Conservation (phyloP, 208 protist species). For the Wallacemonas sp. region DNA sequence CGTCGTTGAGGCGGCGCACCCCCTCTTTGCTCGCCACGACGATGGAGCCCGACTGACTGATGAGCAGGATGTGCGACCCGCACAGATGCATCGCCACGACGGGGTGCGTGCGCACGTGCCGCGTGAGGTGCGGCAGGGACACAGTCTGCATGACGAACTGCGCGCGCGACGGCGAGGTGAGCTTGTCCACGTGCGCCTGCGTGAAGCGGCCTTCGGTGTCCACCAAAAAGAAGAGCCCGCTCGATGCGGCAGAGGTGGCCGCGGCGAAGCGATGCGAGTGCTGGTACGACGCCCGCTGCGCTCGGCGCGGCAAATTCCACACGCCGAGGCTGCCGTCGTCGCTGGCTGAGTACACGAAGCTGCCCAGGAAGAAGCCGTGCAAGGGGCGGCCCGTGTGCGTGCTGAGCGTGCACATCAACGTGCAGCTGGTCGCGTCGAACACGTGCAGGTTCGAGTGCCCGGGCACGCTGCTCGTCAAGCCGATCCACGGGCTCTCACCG, state of each 20-base stretch:
- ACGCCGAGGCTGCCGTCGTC: constrained; percentile 57
- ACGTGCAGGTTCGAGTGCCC: constrained; percentile 1
- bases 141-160: constrained; percentile 38
- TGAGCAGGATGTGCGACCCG: constrained; percentile 4
- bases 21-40: neutral
- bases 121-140: constrained; percentile 21
- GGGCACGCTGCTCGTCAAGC: neutral
- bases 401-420: neutral
- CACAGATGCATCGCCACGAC: neutral
- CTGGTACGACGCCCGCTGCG: constrained; percentile 62
- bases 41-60: constrained; percentile 4
- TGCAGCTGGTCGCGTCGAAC: neutral
- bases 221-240: constrained; percentile 48
- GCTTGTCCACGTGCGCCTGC: constrained; percentile 52
- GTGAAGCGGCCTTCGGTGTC: constrained; percentile 45
- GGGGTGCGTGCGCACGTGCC: constrained; percentile 6
- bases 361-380: constrained; percentile 54
- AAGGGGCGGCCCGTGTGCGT: constrained; percentile 30
- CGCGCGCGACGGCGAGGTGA: constrained; percentile 47
- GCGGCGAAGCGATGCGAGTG: constrained; percentile 45
- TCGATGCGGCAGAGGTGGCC: constrained; percentile 22
- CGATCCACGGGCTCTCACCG: neutral
- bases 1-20: constrained; percentile 9
- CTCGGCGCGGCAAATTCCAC: constrained; percentile 60
- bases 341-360: constrained; percentile 58